Base-by-base conservation (phyloP, 2,329 filamentous ascomycete species). In the Sporothrix dimorphospora region DNA sequence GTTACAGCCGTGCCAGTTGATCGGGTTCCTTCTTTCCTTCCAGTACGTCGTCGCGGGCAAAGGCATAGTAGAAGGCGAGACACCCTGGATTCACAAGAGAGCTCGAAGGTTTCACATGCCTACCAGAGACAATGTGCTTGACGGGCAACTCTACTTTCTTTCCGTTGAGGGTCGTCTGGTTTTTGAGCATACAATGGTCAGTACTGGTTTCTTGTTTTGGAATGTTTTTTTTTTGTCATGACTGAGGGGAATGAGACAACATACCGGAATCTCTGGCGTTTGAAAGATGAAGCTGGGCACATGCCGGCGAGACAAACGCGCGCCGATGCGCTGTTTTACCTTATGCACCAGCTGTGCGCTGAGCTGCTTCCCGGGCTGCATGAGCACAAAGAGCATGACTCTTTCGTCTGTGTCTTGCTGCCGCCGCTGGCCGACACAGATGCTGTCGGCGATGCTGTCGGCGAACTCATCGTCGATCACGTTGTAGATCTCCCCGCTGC, bases 401-500 rank as follows among this genome's bases (percentile, higher is more conserved):
- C 57, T 9, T 30, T 63, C 57, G 30, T 63, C 57, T 21, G 30
- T n/a, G 30, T 63, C 57, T 8, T 63, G 57, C 34, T 27, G 57
- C 57, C 57, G 57, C 57, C 57, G 57, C 30, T 63, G 57, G 30
- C 57, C 57, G 9, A 63, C 57, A 34, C 57, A 63, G 11, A 63
- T 63, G 57, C 57, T 63, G 57, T 63, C 57, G 16, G 57, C 30
- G 27, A 63, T 42, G 57, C 30, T 30, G 57, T 63, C 57, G 30
- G 57, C 30, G 14, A 63, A 63, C 55, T 63, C 57, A 30, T 27
- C 19, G 16, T 63, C 57, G 57, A 63, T 40, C 30, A 63, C 57
- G 11, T 63, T 63, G 57, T 63, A 63, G 57, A 63, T 63, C 57
- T 63, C 57, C n/a, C 30, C 57, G 34, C 57, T 63, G 57, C 57